Evolutionary conservation across 2,329 filamentous ascomycete genomes (phyloP), one percentile per base, ranked within the genome.

Genomic region (Elsinoe fawcettii): DNA sequence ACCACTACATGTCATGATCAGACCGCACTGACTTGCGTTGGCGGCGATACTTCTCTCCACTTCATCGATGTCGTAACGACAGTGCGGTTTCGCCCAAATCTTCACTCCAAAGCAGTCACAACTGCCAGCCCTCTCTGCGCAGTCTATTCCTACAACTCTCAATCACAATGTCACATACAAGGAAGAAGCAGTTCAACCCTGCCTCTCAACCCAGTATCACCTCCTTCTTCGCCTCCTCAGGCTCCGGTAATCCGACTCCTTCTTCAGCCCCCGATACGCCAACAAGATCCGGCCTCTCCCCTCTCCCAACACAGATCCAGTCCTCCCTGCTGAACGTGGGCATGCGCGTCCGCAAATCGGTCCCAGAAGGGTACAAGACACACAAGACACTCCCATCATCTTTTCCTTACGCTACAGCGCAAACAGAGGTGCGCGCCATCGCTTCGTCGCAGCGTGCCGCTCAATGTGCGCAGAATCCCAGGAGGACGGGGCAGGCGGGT

Each of bases 281-380:
- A 30, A 55, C 39, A 34, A 55, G 56, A 20, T 63, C 63, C 44
- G 59, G 64, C 20, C 60, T 68, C n/a, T 66, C 75, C 14, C 81
- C 70, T 3, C 76, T 91, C 12, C 84, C 88, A 1, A 71, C 78
- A 22, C 77, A 77, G 6, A 78, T 95, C 30, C 89, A 96, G 71
- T 80, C 90, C 34, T 87, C 87, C 61, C 84, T 97, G n/a, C 78
- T 96, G 41, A 88, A 81, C 65, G 92, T 97, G 62, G 92, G 92
- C 66, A 96, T 96, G 90, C 86, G 92, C 22, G 81, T 97, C 53
- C 87, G 92, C 68, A 97, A 97, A 75, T 88, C 88, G 9, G 87
- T 97, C 6, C 87, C 90, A 0, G 91, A 96, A 69, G 92, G 92
- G 59, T 96, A 96, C 79, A 95, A 95, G 75, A 95, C 88, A 1